Conservation (phyloP, 768 basidiomycete genomes). For the Hygrophorus pudorinus region DNA sequence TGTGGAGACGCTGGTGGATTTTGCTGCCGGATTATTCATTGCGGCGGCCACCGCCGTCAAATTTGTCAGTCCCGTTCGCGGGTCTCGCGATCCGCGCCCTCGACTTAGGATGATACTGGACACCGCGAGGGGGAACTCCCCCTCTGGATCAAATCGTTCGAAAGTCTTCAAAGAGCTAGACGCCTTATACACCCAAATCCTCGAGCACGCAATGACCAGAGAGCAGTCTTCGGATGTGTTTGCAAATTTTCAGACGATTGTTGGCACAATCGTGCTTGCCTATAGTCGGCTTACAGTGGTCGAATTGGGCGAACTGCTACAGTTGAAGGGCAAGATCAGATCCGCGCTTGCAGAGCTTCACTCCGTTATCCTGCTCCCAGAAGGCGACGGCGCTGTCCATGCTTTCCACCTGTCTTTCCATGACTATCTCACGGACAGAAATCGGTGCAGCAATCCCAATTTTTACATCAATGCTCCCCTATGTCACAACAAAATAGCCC, state of each 20-base stretch:
- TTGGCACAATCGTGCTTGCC: background rate
- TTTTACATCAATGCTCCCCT: background rate
- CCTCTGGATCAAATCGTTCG: background rate
- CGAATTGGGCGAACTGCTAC: background rate
- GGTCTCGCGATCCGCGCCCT: background rate
- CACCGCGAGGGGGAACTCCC: background rate
- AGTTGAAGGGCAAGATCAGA: background rate
- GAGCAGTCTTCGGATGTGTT: background rate
- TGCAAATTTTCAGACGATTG: background rate
- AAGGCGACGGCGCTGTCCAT: conserved; percentile 15
- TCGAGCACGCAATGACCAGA: background rate
- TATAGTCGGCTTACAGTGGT: background rate
- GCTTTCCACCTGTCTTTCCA: conserved; percentile 23
- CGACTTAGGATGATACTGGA: background rate
- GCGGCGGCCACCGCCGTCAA: background rate
- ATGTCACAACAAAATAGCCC: background rate
- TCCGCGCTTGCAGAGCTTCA: background rate
- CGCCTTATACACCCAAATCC: background rate
- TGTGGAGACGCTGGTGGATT: background rate
- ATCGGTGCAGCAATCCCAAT: conserved; percentile 11
- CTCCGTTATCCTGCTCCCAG: conserved; percentile 2
- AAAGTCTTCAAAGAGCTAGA: background rate
- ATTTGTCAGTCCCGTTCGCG: background rate
- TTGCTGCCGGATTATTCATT: background rate
- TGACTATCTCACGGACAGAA: conserved; percentile 22